Evolutionary conservation across 345 rosid species (phyloP), one percentile per base, ranked within the genome.

Genomic region (Diplotaxis tenuifolia): DNA sequence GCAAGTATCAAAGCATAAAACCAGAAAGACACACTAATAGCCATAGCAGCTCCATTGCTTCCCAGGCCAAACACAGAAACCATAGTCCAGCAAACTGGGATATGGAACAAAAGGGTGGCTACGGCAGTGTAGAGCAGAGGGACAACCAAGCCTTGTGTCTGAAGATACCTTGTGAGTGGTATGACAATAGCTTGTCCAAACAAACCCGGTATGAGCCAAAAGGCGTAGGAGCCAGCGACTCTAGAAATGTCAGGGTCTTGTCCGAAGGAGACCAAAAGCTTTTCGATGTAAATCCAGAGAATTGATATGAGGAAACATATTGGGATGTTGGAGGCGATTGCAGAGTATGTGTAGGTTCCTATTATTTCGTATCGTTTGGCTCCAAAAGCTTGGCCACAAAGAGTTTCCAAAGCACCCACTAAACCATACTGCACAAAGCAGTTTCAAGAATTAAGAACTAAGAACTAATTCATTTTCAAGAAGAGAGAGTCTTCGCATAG

Each of bases 1-100:
- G 73, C 79, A 7, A 86, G 85, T 38, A 84, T 42, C 12, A 71
- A 14, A 16, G 68, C 87, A 11, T 82, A 81, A 57, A 84, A 56
- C 90, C 86, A 84, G 36, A 80, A 81, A 0, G 87, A 82, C 11
- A 86, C 27, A 72, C 83, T 62, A 15, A 75, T 72, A 36, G 87
- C 79, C 68, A 86, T 1, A 7, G 89, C 86, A 18, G 86, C 79
- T 16, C 89, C 86, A 6, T 15, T 18, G 52, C 34, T 64, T 40
- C 86, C 84, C n/a, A 76, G 29, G 22, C 65, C 75, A 62, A 63
- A 36, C 62, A 27, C 29, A 32, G 16, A 76, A 59, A 76, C 71
- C 5, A 60, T 40, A 53, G 32, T 55, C 75, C 75, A 71, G 6
- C 61, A 55, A 58, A 65, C 45, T 9, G 49, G n/a, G 28, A 76